Evolutionary conservation across 495 filamentous ascomycete genomes (phyloP).

Genomic region (Podospora conica): DNA sequence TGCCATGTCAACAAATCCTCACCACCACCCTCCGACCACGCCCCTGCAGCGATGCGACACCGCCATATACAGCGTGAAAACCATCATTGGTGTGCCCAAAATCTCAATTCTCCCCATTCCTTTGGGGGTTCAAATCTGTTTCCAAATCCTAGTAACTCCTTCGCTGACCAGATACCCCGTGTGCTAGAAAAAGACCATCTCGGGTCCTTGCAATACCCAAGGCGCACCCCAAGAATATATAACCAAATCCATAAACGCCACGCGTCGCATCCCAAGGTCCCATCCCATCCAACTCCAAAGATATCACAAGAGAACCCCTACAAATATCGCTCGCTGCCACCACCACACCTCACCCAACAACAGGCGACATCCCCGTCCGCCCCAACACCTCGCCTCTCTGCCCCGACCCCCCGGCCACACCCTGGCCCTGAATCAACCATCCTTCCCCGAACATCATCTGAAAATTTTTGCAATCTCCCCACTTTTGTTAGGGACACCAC

Average conservation of each 20-base stretch:
- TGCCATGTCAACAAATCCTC: too few relatives aligned
- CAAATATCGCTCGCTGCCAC: neutral
- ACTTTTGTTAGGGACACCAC: too few relatives aligned
- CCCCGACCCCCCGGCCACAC: neutral
- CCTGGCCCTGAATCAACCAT: neutral
- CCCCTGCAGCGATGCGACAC: too few relatives aligned
- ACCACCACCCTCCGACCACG: too few relatives aligned
- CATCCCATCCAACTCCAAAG: neutral
- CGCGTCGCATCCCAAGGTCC: neutral
- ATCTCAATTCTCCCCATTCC: neutral
- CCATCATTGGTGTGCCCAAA: neutral
- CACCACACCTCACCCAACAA: slow-evolving; percentile 1
- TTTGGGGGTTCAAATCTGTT: neutral
- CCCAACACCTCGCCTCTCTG: slow-evolving; percentile 5
- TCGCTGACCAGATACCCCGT: neutral
- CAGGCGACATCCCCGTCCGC: slow-evolving; percentile 12
- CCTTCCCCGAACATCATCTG: too few relatives aligned
- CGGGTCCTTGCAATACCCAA: neutral
- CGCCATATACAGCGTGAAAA: neutral
- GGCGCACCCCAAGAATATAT: neutral
- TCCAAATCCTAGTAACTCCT: neutral
- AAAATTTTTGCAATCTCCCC: too few relatives aligned
- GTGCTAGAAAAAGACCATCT: too few relatives aligned
- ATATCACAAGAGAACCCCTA: neutral
- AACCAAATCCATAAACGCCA: neutral